Percentiles rank a stretch among this genome's conserved stretches.
phyloP scores from a whole-genome alignment of 2,329 filamentous ascomycete species.

The Ramularia endophylla region DNA sequence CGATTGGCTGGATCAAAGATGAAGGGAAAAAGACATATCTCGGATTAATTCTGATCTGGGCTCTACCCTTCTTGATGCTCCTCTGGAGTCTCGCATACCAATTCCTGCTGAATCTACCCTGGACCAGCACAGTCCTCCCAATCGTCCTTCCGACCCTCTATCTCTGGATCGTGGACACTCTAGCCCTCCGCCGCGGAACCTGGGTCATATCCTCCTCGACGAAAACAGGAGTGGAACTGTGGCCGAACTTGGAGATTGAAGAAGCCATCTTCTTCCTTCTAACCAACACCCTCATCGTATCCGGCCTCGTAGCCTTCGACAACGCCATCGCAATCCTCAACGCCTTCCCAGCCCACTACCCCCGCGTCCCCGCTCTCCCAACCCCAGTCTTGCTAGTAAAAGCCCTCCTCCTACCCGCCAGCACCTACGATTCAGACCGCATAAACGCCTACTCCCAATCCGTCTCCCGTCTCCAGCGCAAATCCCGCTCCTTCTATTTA shows the following conservation, averaged over 20 bases:
- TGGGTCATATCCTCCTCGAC: conserved; percentile 66
- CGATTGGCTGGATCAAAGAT: conserved; percentile 41
- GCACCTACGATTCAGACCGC: conserved; percentile 52
- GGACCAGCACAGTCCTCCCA: conserved; percentile 52
- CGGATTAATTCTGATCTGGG: conserved; percentile 65
- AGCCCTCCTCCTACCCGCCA: conserved; percentile 46
- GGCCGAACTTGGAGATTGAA: conserved; percentile 63
- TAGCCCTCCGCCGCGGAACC: conserved; percentile 61
- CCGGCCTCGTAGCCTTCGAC: conserved; percentile 63
- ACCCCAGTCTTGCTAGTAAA: conserved; percentile 47
- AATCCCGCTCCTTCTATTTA: conserved; percentile 69
- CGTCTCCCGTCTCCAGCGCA: conserved; percentile 51
- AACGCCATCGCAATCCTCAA: conserved; percentile 61
- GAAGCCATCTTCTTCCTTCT: conserved; percentile 68
- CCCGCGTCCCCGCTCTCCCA: conserved; percentile 43
- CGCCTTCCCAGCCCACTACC: conserved; percentile 55
- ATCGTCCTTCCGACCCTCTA: conserved; percentile 61
- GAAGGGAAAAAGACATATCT: conserved; percentile 56
- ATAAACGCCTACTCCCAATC: conserved; percentile 56
- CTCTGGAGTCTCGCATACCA: conserved; percentile 59
- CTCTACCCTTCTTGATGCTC: conserved; percentile 58
- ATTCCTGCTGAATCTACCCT: conserved; percentile 57
- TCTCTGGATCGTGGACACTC: conserved; percentile 65
- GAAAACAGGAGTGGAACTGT: conserved; percentile 59
- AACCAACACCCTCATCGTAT: conserved; percentile 64